Conservation (phyloP, 441 rosid genomes). For the Raphanus hybrid region DNA sequence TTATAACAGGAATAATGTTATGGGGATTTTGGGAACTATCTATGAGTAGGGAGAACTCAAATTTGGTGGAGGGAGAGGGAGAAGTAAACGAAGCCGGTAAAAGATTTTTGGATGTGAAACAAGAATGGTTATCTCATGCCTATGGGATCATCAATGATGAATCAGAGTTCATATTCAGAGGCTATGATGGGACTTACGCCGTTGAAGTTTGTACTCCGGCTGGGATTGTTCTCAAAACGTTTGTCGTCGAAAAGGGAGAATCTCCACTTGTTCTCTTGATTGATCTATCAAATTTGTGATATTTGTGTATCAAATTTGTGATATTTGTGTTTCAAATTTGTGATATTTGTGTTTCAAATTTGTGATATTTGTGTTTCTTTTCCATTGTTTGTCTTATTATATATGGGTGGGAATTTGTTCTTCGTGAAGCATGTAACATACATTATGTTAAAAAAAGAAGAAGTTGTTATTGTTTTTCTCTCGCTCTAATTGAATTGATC, state of each 20-base stretch:
- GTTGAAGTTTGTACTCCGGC: conserved; percentile 51
- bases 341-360: not conserved
- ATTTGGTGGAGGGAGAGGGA: conserved; percentile 86
- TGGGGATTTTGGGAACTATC: conserved; percentile 99
- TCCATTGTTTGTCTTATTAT: too few species aligned
- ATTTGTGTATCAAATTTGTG: conserved; percentile 7
- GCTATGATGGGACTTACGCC: conserved; percentile 73
- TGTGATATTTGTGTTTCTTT: not conserved
- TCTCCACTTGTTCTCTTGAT: conserved; percentile 60
- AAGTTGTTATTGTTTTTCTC: too few species aligned
- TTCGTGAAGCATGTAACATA: too few species aligned
- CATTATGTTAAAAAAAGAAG: too few species aligned
- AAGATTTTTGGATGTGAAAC: conserved; percentile 62
- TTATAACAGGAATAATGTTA: conserved; percentile 52
- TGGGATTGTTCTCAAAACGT: conserved; percentile 54
- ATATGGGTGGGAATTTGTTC: too few species aligned
- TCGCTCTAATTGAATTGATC: too few species aligned
- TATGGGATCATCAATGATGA: conserved; percentile 61
- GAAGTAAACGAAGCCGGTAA: conserved; percentile 80
- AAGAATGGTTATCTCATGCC: conserved; percentile 73
- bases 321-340: not conserved
- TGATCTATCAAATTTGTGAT: conserved; percentile 38
- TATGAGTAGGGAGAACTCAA: conserved; percentile 68
- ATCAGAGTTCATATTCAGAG: conserved; percentile 73
- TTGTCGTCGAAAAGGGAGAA: conserved; percentile 70